Conservation (phyloP, 2,329 filamentous ascomycete genomes). For the Blumeriella jaapii region DNA sequence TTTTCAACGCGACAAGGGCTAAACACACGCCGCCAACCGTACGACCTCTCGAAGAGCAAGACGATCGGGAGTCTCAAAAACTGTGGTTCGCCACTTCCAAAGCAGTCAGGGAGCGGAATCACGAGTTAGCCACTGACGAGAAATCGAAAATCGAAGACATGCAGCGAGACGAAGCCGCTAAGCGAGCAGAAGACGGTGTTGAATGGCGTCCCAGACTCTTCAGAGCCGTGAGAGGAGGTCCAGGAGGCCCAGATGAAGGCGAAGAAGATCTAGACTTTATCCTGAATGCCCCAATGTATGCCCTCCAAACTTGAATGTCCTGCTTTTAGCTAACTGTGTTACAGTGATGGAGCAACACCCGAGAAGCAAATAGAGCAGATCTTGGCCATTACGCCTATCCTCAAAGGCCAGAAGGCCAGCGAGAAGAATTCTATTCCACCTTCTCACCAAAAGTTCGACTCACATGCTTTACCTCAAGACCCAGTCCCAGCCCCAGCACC, state of each 20-base stretch:
- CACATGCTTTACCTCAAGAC: conserved; percentile 6
- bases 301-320: not conserved
- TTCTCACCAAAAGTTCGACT: conserved; percentile 20
- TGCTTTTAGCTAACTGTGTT: conserved; percentile 6
- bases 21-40: conserved; percentile 64
- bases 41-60: conserved; percentile 75
- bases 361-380: conserved; percentile 71
- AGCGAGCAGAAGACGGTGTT: conserved; percentile 62
- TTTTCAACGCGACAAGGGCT: conserved; percentile 76
- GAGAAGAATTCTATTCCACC: conserved; percentile 46
- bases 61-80: conserved; percentile 77
- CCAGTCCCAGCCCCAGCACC: conserved; percentile 6
- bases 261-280: conserved; percentile 93
- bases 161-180: conserved; percentile 80
- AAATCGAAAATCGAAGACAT: conserved; percentile 94
- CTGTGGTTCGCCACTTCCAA: conserved; percentile 74
- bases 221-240: conserved; percentile 58
- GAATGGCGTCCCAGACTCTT: conserved; percentile 89
- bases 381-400: conserved; percentile 71
- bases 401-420: conserved; percentile 56
- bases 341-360: conserved; percentile 51
- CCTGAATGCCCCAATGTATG: conserved; percentile 72
- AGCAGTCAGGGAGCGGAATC: conserved; percentile 75
- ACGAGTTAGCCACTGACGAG: conserved; percentile 81
- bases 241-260: conserved; percentile 62